A percentile compares a stretch with the other conserved stretches of the same genome.
These are phyloP conservation scores for Tubosaeta brunneosetosa DNA, from an alignment of 768 basidiomycete species.

Conservation along the genomic window DNA sequence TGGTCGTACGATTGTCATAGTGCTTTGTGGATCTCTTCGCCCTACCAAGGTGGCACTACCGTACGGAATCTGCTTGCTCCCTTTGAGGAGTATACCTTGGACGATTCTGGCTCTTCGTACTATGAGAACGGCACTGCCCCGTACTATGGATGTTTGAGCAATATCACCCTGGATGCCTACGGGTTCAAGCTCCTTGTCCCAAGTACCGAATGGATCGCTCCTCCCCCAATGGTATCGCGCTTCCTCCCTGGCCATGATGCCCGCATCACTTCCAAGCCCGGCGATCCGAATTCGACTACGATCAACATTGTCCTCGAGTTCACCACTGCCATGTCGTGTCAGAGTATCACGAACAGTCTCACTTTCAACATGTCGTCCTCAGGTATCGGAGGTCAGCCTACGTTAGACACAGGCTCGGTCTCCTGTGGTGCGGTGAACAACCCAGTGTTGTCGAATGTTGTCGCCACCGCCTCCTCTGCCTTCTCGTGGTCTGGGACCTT, in stretches of 20 bases:
- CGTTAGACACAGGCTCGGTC: constrained; percentile 40
- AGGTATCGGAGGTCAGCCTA: constrained; percentile 53
- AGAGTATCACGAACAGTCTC: constrained; percentile 57
- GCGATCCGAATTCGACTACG: constrained; percentile 47
- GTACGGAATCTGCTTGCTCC: constrained; percentile 80
- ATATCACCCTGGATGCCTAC: constrained; percentile 64
- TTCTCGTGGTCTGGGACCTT: constrained; percentile 79
- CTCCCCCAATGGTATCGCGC: constrained; percentile 68
- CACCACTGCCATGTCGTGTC: constrained; percentile 71
- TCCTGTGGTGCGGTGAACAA: constrained; percentile 47
- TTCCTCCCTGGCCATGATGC: constrained; percentile 87
- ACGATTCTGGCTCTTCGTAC: constrained; percentile 62
- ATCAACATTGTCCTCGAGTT: constrained; percentile 76
- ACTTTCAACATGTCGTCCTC: constrained; percentile 68
- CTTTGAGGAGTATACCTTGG: constrained; percentile 71
- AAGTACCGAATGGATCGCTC: constrained; percentile 55
- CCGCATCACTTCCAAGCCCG: constrained; percentile 45
- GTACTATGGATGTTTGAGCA: constrained; percentile 68
- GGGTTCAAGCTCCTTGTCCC: constrained; percentile 84
- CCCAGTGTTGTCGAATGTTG: constrained; percentile 45
- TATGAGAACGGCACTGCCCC: constrained; percentile 54
- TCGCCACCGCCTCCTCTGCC: constrained; percentile 51
- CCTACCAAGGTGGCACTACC: constrained; percentile 54
- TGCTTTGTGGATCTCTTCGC: constrained; percentile 71
- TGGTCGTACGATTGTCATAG: constrained; percentile 60